Evolutionary conservation across 2,329 filamentous ascomycete species (phyloP).

Genomic region (Verticillium zaregamsianum): DNA sequence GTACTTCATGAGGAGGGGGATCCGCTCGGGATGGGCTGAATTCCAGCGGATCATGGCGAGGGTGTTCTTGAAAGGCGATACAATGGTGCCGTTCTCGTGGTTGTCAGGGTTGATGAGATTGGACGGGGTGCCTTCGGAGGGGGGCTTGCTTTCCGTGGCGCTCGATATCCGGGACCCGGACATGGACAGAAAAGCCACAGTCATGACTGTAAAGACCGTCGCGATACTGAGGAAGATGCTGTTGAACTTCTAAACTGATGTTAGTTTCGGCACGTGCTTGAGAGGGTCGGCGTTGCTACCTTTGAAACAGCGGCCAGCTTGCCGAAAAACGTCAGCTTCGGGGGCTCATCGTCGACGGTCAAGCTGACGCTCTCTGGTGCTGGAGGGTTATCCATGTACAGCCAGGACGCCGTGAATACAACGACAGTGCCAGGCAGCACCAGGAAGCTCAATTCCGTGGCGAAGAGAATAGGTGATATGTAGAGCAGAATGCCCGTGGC

Average conservation of each 20-base stretch:
- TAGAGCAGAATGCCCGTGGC: constrained; percentile 26
- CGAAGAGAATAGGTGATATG: constrained; percentile 23
- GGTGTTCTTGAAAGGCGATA: constrained; percentile 22
- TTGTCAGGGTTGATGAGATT: constrained; percentile 5
- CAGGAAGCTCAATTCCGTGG: constrained; percentile 20
- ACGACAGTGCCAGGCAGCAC: constrained; percentile 23
- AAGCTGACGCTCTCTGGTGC: constrained; percentile 14
- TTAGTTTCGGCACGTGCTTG: neutral
- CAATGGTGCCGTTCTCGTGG: constrained; percentile 6
- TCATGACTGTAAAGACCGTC: constrained; percentile 14
- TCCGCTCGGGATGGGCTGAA: constrained; percentile 18
- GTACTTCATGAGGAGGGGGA: constrained; percentile 21
- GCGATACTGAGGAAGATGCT: constrained; percentile 8
- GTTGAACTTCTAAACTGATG: constrained; percentile 6
- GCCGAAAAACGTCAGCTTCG: constrained; percentile 8
- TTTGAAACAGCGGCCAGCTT: constrained; percentile 9
- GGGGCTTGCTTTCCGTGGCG: constrained; percentile 7
- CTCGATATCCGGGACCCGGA: constrained; percentile 6
- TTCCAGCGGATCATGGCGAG: constrained; percentile 24
- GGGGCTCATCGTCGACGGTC: constrained; percentile 5
- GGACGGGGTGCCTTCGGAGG: constrained; percentile 4
- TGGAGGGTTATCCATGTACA: constrained; percentile 23
- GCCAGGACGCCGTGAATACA: constrained; percentile 25
- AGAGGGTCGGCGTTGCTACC: neutral
- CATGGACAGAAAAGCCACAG: constrained; percentile 15